A percentile compares a stretch with the other conserved stretches of the same genome.
These are phyloP conservation scores for Erysimum cheiri DNA, from an alignment of 441 rosid species.

Conservation along the genomic window DNA sequence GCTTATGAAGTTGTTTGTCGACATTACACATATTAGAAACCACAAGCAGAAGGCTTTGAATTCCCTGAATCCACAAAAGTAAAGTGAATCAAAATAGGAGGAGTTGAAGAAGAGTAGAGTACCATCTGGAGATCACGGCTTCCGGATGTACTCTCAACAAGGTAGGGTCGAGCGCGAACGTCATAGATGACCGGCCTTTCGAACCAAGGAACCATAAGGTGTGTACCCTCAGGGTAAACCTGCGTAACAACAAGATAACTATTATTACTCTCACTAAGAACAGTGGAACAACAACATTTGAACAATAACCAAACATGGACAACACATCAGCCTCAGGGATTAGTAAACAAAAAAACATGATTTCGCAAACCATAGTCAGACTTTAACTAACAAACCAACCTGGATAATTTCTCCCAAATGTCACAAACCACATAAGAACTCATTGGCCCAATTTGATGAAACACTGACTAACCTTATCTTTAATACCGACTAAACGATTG, in stretches of 20 bases:
- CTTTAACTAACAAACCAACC: conserved; percentile 1
- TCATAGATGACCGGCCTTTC: conserved; percentile 88
- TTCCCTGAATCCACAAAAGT: background rate
- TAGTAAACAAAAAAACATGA: background rate
- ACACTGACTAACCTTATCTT: conserved; percentile 39
- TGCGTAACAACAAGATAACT: conserved; percentile 40
- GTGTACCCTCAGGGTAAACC: conserved; percentile 96
- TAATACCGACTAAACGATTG: conserved; percentile 44
- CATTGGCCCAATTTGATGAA: background rate
- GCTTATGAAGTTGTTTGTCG: background rate
- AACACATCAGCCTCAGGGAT: background rate
- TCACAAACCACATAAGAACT: background rate
- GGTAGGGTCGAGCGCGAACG: conserved; percentile 90
- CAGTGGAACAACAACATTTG: background rate
- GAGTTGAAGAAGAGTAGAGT: conserved; percentile 30
- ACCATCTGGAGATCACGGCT: conserved; percentile 98
- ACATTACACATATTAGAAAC: background rate
- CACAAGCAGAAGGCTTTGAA: background rate
- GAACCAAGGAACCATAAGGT: conserved; percentile 86
- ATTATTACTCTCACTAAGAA: background rate
- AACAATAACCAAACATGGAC: conserved; percentile 3
- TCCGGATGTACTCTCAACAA: conserved; percentile 93
- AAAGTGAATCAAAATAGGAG: background rate
- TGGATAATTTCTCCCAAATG: background rate
- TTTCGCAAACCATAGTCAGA: background rate